Evolutionary conservation across 177 flowering plant genomes (phyloP), one percentile per base, ranked within the genome.

Genomic region (Vitis hybrid): DNA sequence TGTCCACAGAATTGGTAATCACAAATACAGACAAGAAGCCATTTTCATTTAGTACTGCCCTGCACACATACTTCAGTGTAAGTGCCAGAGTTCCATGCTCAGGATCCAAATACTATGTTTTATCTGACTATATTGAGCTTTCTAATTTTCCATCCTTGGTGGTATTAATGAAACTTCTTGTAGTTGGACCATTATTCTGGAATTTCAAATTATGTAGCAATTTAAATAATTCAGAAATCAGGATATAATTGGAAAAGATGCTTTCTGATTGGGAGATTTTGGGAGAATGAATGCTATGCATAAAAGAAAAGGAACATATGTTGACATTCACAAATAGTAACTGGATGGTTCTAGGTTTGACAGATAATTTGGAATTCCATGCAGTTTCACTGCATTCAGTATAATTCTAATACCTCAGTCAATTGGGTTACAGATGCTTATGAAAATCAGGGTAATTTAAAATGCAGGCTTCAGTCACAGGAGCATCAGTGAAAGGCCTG

Each of bases 41-140:
- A 35, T 91, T 93, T 81, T 86, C 92, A 52, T 95, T 95, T 66
- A 91, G 67, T 52, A 81, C 91, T 56, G 97, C 99, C 46, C 78
- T 95, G 85, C 99, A 95, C 68, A 89, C 98, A 11, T 95, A 95
- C 75, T 93, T 95, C 72, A 72, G 83, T 15, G 98, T 93, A 83
- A 84, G 98, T 79, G 64, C 67, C 58, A 32, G 52, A 50, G 54
- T 54, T 71, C 35, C 50, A 52, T 71, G 24, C 54, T 68, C 52
- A 63, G 14, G 15, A 24, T 13, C 14, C 6, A 13, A 21, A 19
- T n/a, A 14, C 46, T 32, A 8, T 2, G n/a, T 9, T 52, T 4
- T n/a, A 14, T 14, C 46, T 51, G 11, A 27, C n/a, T 12, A 51
- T 30, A 21, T 51, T 52, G 46, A 52, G 9, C 14, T 65, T 30